A percentile compares a stretch with the other conserved stretches of the same genome.
phyloP scores from a whole-genome alignment of 352 stramenopile species.

The Pythium phragmitis region DNA sequence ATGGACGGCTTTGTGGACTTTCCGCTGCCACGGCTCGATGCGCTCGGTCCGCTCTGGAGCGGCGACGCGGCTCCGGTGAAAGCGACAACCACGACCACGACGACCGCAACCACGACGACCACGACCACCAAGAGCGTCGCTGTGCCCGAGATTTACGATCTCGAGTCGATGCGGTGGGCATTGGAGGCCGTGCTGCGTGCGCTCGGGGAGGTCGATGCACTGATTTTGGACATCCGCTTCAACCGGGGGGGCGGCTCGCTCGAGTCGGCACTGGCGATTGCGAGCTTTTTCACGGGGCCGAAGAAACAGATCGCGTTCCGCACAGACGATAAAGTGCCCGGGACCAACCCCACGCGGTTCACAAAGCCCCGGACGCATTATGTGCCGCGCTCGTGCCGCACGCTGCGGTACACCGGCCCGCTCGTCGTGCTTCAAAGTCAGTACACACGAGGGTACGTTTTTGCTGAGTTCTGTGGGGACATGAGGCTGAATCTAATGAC shows the following conservation, averaged over 20 bases:
- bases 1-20: slow-evolving; percentile 86
- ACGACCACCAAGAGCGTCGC: slow-evolving; percentile 19
- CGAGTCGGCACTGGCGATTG: slow-evolving; percentile 56
- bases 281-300: slow-evolving; percentile 67
- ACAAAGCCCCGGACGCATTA: slow-evolving; percentile 60
- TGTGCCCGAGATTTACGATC: slow-evolving; percentile 79
- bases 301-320: slow-evolving; percentile 51
- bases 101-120: background rate
- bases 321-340: slow-evolving; percentile 67
- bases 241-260: slow-evolving; percentile 74
- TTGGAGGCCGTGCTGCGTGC: slow-evolving; percentile 76
- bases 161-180: slow-evolving; percentile 87
- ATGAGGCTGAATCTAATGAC: background rate
- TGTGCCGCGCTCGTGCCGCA: slow-evolving; percentile 53
- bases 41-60: slow-evolving; percentile 56
- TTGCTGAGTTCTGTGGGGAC: background rate
- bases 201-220: slow-evolving; percentile 57
- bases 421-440: slow-evolving; percentile 74
- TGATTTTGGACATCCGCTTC: slow-evolving; percentile 78
- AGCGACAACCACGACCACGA: background rate
- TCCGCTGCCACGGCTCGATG: slow-evolving; percentile 55
- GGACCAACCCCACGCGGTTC: slow-evolving; percentile 36
- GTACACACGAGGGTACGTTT: slow-evolving; percentile 67
- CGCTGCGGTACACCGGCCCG: slow-evolving; percentile 59
- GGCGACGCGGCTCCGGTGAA: background rate